Evolutionary conservation across 768 basidiomycete genomes (phyloP).

Genomic region (Heimioporus sp.): DNA sequence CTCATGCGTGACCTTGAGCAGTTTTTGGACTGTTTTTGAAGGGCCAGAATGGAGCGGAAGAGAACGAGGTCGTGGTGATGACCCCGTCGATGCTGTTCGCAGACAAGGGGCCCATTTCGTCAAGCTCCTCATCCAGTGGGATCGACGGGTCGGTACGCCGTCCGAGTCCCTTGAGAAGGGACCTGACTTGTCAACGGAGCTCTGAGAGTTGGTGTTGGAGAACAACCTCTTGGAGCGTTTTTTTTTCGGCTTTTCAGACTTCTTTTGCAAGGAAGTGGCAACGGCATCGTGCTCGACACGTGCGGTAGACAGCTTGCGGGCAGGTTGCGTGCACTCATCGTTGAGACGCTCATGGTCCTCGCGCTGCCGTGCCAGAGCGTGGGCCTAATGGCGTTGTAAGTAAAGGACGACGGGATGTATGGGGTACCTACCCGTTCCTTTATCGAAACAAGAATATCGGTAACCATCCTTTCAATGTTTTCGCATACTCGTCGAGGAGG

Average conservation of each 20-base stretch:
- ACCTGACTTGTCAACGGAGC: conserved; percentile 80
- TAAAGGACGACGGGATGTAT: neutral
- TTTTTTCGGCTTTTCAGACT: conserved; percentile 59
- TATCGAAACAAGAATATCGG: too few relatives aligned
- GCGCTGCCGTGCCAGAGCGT: conserved; percentile 86
- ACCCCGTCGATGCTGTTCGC: conserved; percentile 68
- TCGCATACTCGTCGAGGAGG: too few relatives aligned
- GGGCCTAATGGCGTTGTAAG: conserved; percentile 56
- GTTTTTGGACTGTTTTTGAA: conserved; percentile 91
- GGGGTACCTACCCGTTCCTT: too few relatives aligned
- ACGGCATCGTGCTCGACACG: conserved; percentile 74
- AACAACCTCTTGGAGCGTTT: conserved; percentile 61
- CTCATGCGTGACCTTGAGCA: conserved; percentile 83
- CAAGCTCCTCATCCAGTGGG: conserved; percentile 63
- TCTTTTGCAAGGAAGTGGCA: conserved; percentile 52
- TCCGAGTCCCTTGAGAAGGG: conserved; percentile 73
- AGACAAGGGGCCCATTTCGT: conserved; percentile 42
- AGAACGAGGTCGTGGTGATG: conserved; percentile 86
- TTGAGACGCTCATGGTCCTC: conserved; percentile 84
- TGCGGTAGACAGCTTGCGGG: conserved; percentile 73
- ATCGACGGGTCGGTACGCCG: conserved; percentile 83
- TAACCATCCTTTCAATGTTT: too few relatives aligned
- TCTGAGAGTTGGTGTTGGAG: conserved; percentile 77
- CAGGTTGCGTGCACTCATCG: conserved; percentile 76
- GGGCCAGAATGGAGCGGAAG: conserved; percentile 71